Evolutionary conservation across 345 rosid genomes (phyloP), one percentile per base, ranked within the genome.

Genomic region (Chamaenerion angustifolium): DNA sequence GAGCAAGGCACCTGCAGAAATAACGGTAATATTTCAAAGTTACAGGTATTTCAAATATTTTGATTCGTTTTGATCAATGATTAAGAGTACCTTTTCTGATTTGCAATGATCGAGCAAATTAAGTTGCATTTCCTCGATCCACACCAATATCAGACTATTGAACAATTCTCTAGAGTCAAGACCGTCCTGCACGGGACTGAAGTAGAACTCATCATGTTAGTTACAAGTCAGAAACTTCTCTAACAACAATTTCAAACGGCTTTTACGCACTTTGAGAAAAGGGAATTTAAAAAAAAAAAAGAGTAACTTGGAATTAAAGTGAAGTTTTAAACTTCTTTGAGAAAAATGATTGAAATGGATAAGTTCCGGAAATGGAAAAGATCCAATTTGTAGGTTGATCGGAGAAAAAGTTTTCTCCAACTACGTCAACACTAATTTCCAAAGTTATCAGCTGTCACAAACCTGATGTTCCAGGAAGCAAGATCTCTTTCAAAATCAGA

Each of bases 101-200:
- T 74, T 84, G 74, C 98, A 92, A 10, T 80, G 79, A 31, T 84
- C 98, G 56, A 84, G 96, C 67, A 92, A 76, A 58, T 76, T 77
- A 42, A 80, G 89, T 60, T 90, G 83, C 88, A 84, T 82, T 61
- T 92, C 98, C 71, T 92, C 85, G 52, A 92, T 76, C 96, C 96
- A 92, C 56, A 87, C 72, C 77, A 78, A 64, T 58, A 92, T 87
- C 70, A 87, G 87, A 65, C 72, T 52, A 12, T 92, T 82, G 56
- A 92, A 87, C 68, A 87, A 72, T 17, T 69, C 72, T 64, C 73
- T 79, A 6, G 96, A 85, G 56, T 82, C 88, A 49, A 92, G 77
- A 57, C 98, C 98, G 55, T 71, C 85, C 48, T 80, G 80, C 61
- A 84, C 83, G 13, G 70, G 80, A 66, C 98, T 92, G 87, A 46